A percentile compares a stretch with the other conserved stretches of the same genome.
These are phyloP conservation scores for Fusarium pilosicola DNA, from an alignment of 2,329 filamentous ascomycete species.

Conservation along the genomic window DNA sequence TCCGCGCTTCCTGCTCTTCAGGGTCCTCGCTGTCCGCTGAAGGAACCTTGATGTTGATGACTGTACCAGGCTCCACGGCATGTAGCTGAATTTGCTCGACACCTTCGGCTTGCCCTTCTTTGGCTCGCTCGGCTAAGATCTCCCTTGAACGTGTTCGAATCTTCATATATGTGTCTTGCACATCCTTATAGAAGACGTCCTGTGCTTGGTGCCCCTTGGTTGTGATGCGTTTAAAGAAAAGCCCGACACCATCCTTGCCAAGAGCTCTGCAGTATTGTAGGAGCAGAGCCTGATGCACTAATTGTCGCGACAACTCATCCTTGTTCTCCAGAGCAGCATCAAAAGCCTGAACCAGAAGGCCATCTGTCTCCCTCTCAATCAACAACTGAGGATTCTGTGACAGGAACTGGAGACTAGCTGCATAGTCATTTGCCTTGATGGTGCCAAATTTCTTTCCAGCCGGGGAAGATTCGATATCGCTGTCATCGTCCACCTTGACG, in stretches of 20 bases:
- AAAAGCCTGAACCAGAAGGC: conserved; percentile 90
- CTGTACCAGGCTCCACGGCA: conserved; percentile 91
- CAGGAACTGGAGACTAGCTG: conserved; percentile 78
- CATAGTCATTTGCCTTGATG: conserved; percentile 81
- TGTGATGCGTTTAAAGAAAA: conserved; percentile 97
- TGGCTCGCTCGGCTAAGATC: conserved; percentile 67
- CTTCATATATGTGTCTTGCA: conserved; percentile 84
- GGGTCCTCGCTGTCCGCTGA: conserved; percentile 73
- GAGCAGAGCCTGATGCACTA: conserved; percentile 91
- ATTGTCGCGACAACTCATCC: conserved; percentile 82
- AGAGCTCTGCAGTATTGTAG: conserved; percentile 95
- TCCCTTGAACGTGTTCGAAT: conserved; percentile 82
- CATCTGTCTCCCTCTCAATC: conserved; percentile 87
- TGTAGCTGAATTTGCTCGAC: conserved; percentile 98
- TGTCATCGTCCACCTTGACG: conserved; percentile 67
- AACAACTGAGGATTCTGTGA: conserved; percentile 81
- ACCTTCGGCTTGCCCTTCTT: conserved; percentile 67
- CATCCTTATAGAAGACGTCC: conserved; percentile 91
- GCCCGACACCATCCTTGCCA: conserved; percentile 83
- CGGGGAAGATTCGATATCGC: conserved; percentile 78
- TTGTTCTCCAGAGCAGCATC: conserved; percentile 83
- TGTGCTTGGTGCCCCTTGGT: conserved; percentile 89
- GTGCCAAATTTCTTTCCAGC: conserved; percentile 83
- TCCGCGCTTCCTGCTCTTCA: conserved; percentile 70
- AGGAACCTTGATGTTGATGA: conserved; percentile 89